Conservation (phyloP, 306 rosid species). For the Vigna radiata region DNA sequence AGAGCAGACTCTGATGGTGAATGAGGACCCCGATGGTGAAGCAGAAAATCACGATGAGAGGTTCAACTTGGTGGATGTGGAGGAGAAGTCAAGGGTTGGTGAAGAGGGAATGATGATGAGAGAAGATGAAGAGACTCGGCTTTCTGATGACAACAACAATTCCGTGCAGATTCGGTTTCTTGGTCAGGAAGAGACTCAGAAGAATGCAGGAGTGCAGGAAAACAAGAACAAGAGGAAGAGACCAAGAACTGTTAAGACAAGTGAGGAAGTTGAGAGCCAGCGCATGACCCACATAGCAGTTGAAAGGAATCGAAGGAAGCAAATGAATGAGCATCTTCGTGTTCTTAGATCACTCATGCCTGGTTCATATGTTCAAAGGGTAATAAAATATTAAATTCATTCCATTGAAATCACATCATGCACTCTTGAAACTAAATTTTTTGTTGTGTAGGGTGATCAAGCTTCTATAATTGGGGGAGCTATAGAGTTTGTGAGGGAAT, state of each 20-base stretch:
- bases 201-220: slow-evolving; percentile 46
- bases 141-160: slow-evolving; percentile 56
- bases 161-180: slow-evolving; percentile 58
- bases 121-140: slow-evolving; percentile 50
- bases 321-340: slow-evolving; percentile 97
- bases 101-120: slow-evolving; percentile 13
- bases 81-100: slow-evolving; percentile 32
- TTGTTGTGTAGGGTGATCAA: slow-evolving; percentile 77
- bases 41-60: slow-evolving; percentile 50
- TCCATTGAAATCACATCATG: background rate
- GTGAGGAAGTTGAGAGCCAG: slow-evolving; percentile 92
- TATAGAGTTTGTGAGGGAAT: slow-evolving; percentile 91
- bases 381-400: slow-evolving; percentile 23
- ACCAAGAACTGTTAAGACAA: slow-evolving; percentile 73
- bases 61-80: slow-evolving; percentile 39
- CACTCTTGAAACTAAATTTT: background rate
- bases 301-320: slow-evolving; percentile 90
- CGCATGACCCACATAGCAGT: slow-evolving; percentile 96
- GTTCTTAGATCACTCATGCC: slow-evolving; percentile 97
- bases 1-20: slow-evolving; percentile 49
- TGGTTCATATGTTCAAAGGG: slow-evolving; percentile 96
- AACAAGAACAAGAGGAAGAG: slow-evolving; percentile 76
- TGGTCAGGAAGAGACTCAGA: slow-evolving; percentile 46
- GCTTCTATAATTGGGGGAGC: slow-evolving; percentile 99
- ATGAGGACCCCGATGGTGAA: background rate